These are phyloP conservation scores for Neurospora sp. DNA, from an alignment of 2,329 filamentous ascomycete genomes.

Conservation along the genomic window DNA sequence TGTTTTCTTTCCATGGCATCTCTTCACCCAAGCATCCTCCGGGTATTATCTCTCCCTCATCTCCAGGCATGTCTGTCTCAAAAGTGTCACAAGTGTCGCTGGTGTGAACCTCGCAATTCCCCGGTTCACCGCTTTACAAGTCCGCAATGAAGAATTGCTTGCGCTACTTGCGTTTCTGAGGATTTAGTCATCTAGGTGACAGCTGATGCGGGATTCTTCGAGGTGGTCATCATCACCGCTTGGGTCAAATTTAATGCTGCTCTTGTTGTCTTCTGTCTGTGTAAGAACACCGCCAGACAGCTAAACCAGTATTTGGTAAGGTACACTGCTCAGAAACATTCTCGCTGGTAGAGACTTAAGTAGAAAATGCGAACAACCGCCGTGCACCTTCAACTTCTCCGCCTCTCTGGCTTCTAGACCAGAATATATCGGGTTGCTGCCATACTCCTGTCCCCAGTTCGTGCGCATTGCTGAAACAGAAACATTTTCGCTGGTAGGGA, in stretches of 20 bases:
- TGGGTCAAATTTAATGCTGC: neutral
- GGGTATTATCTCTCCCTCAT: neutral
- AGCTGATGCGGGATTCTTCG: neutral
- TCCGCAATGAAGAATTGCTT: neutral
- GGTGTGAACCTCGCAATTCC: neutral
- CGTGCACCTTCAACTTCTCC: neutral
- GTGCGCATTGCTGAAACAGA: neutral
- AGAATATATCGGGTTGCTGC: neutral
- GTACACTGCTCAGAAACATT: neutral
- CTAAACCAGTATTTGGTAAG: neutral
- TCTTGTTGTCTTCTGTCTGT: neutral
- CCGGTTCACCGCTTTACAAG: neutral
- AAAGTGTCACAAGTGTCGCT: neutral
- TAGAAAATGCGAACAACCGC: neutral
- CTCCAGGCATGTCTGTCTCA: neutral
- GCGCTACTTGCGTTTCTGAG: neutral
- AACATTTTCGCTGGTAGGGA: neutral
- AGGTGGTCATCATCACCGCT: neutral
- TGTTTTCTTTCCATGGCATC: neutral
- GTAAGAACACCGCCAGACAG: neutral
- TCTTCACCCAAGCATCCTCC: neutral
- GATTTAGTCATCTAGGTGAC: neutral
- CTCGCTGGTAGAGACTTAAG: neutral
- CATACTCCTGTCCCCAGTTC: neutral
- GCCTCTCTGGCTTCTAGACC: conserved; percentile 3